Evolutionary conservation across 495 filamentous ascomycete genomes (phyloP).

Genomic region (Beverwykella pulmonaria): DNA sequence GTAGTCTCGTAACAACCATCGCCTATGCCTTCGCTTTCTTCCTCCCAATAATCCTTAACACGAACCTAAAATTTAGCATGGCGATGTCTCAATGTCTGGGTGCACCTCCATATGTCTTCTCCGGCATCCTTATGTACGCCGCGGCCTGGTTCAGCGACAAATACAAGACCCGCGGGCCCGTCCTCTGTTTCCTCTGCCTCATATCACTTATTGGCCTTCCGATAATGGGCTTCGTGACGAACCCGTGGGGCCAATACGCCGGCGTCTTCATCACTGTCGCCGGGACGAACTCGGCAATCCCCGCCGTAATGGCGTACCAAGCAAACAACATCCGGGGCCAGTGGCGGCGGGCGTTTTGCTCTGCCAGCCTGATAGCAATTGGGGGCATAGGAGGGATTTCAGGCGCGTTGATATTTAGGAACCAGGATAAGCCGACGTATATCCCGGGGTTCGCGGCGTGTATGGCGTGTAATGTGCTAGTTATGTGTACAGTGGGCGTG

Average conservation of each 20-base stretch:
- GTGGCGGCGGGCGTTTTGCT: constrained; percentile 65
- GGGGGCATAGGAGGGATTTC: constrained; percentile 65
- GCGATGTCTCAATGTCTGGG: constrained; percentile 63
- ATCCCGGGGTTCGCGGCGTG: constrained; percentile 56
- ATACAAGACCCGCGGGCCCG: constrained; percentile 59
- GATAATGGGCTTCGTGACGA: constrained; percentile 57
- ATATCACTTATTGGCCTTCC: constrained; percentile 54
- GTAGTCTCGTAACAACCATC: constrained; percentile 55
- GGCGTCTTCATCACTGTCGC: constrained; percentile 66
- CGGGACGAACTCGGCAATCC: constrained; percentile 64
- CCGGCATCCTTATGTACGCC: constrained; percentile 61
- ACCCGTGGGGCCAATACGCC: constrained; percentile 59
- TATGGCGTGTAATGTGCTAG: constrained; percentile 52
- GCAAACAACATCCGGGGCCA: constrained; percentile 69
- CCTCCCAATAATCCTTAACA: constrained; percentile 63
- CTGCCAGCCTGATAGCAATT: constrained; percentile 58
- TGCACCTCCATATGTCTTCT: constrained; percentile 64
- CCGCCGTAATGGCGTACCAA: constrained; percentile 62
- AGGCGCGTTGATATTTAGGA: constrained; percentile 60
- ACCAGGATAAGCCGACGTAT: constrained; percentile 61
- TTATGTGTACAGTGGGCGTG: constrained; percentile 36
- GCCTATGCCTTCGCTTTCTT: constrained; percentile 70
- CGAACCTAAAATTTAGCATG: constrained; percentile 61
- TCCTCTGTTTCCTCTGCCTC: constrained; percentile 59
- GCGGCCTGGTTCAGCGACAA: constrained; percentile 59